Conservation (phyloP, 2,329 filamentous ascomycete genomes). For the Alternaria viburni region DNA sequence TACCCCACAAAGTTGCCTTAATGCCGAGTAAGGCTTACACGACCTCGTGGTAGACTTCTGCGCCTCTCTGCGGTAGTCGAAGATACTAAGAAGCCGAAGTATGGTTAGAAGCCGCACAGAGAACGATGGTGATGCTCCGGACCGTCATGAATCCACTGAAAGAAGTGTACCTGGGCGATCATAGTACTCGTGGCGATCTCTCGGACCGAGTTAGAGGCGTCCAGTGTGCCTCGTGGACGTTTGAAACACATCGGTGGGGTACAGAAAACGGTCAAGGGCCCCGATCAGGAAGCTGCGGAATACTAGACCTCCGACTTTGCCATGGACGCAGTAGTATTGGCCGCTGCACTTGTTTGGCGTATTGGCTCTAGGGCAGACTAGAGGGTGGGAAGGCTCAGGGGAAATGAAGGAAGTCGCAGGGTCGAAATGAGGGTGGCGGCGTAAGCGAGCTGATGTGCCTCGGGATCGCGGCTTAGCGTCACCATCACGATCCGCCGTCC, state of each 20-base stretch:
- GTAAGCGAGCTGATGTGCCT: slow-evolving; percentile 13
- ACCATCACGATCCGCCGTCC: slow-evolving; percentile 9
- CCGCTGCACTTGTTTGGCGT: slow-evolving; percentile 1
- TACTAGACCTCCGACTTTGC: not conserved
- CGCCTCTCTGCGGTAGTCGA: slow-evolving; percentile 2
- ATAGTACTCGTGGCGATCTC: slow-evolving; percentile 6
- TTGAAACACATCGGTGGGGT: slow-evolving; percentile 7
- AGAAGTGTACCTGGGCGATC: not conserved
- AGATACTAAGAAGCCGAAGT: not conserved
- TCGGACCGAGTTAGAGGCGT: slow-evolving; percentile 11
- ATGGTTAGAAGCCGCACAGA: not conserved
- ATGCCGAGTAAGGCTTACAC: not conserved
- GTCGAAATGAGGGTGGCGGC: slow-evolving; percentile 6
- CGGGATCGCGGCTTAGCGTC: not conserved
- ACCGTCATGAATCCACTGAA: slow-evolving; percentile 12
- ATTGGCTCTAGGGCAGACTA: slow-evolving; percentile 1
- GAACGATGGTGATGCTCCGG: slow-evolving; percentile 4
- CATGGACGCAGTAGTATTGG: not conserved
- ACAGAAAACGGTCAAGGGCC: slow-evolving; percentile 4
- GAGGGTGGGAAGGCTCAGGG: slow-evolving; percentile 9
- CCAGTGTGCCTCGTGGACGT: slow-evolving; percentile 16
- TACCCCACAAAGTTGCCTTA: not conserved
- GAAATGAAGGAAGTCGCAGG: slow-evolving; percentile 15
- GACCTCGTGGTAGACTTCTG: not conserved
- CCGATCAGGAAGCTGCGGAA: slow-evolving; percentile 13